phyloP scores from a whole-genome alignment of 495 filamentous ascomycete species.

The Penicillium coprophilum region DNA sequence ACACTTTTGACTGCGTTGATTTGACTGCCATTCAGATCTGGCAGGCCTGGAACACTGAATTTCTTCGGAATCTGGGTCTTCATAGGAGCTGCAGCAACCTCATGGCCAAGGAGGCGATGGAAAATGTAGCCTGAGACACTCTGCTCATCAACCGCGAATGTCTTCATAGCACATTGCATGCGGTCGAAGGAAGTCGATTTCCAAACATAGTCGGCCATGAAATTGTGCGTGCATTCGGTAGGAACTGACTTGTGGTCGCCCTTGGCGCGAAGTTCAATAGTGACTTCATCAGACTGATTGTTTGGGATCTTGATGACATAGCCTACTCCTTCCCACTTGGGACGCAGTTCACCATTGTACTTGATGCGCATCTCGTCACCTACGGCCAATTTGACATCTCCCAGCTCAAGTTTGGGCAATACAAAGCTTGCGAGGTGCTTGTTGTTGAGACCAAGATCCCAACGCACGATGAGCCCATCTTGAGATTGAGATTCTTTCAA shows the following conservation, averaged over 20 bases:
- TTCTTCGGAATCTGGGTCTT: slow-evolving; percentile 96
- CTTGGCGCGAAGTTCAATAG: slow-evolving; percentile 87
- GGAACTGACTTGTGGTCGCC: slow-evolving; percentile 92
- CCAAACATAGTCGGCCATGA: slow-evolving; percentile 98
- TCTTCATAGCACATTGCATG: slow-evolving; percentile 99
- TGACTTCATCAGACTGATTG: slow-evolving; percentile 98
- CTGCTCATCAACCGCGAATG: slow-evolving; percentile 96
- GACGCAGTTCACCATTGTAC: slow-evolving; percentile 91
- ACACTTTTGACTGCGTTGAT: slow-evolving; percentile 97
- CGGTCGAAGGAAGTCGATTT: slow-evolving; percentile 99
- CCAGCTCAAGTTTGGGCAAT: slow-evolving; percentile 93
- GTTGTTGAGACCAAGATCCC: slow-evolving; percentile 96
- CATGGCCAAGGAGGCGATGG: slow-evolving; percentile 93
- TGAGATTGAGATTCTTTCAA: slow-evolving; percentile 98
- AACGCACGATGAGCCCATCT: slow-evolving; percentile 88
- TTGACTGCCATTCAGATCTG: slow-evolving; percentile 93
- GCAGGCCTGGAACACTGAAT: slow-evolving; percentile 92
- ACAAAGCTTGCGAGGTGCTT: slow-evolving; percentile 96
- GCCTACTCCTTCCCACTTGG: slow-evolving; percentile 96
- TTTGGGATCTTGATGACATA: slow-evolving; percentile 99
- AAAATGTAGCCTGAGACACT: slow-evolving; percentile 99
- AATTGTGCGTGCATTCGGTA: slow-evolving; percentile 97
- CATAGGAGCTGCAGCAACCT: slow-evolving; percentile 93
- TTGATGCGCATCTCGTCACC: slow-evolving; percentile 98
- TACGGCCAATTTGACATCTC: slow-evolving; percentile 96